phyloP scores from a whole-genome alignment of 208 protist species.

The Leishmania arabica region DNA sequence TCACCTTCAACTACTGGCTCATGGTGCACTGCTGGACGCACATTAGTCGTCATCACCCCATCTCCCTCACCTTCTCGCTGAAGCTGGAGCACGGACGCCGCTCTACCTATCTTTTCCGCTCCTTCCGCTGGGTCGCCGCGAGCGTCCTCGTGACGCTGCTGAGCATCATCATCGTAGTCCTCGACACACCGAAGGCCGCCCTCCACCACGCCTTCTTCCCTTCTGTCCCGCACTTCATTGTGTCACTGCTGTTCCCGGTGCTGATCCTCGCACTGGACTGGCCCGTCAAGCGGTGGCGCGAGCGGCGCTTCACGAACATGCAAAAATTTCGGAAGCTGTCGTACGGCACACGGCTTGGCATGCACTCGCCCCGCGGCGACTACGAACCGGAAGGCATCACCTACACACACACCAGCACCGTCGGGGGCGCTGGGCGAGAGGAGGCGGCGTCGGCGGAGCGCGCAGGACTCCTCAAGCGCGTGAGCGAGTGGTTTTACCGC shows the following conservation, averaged over 20 bases:
- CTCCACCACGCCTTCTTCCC: constrained; percentile 59
- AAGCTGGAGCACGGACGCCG: constrained; percentile 66
- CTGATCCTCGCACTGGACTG: constrained; percentile 73
- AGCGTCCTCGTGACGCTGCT: constrained; percentile 56
- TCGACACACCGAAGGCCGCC: constrained; percentile 33
- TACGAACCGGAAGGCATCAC: constrained; percentile 83
- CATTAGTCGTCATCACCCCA: constrained; percentile 84
- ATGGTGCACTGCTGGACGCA: constrained; percentile 91
- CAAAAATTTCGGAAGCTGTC: constrained; percentile 89
- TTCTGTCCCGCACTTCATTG: constrained; percentile 63
- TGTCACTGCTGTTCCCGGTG: constrained; percentile 65
- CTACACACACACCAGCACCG: constrained; percentile 25
- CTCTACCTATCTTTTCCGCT: constrained; percentile 76
- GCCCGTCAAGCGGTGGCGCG: constrained; percentile 85
- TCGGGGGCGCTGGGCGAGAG: neutral
- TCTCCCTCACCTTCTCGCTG: constrained; percentile 71
- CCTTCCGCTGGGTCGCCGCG: constrained; percentile 66
- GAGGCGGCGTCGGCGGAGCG: constrained; percentile 9
- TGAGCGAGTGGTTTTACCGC: constrained; percentile 78
- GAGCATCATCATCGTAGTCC: constrained; percentile 59
- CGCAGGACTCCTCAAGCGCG: constrained; percentile 33
- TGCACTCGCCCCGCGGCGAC: constrained; percentile 91
- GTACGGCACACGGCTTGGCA: constrained; percentile 90
- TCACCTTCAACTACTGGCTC: constrained; percentile 91
- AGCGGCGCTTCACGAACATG: constrained; percentile 78